Evolutionary conservation across 148 eudicot species (phyloP), one percentile per base, ranked within the genome.

Genomic region (Rhododendron williamsianum): DNA sequence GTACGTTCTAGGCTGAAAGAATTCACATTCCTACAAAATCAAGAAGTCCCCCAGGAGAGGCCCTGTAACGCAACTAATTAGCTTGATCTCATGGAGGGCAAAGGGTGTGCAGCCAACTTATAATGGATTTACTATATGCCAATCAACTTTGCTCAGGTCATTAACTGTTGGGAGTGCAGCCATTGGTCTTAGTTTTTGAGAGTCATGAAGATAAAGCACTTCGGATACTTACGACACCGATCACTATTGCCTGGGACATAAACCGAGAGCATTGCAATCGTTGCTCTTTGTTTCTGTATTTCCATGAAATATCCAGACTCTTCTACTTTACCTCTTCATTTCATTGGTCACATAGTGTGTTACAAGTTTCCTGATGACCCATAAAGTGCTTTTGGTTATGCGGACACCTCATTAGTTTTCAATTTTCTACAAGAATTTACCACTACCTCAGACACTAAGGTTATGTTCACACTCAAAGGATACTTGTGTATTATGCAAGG

Each of bases 311-410:
- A 38, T 46, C 10, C 85, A 73, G 25, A 8, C 36, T 35, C 52
- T 33, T 67, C 38, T 52, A 83, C 85, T 36, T 30, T 25, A 30
- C 18, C 45, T 72, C 41, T 69, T 72, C 67, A 73, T 43, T 82
- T 83, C 79, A 83, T 83, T 30, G 43, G 52, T 83, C 77, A 45
- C 80, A 25, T 69, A 72, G n/a, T 73, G 4, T 38, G 52, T 23
- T 27, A 67, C 43, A 72, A 25, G 30, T 16, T 38, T 71, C 71
- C 21, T 54, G 16, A 81, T 54, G 83, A 36, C 38, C 25, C 69
- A 81, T 9, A 81, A 81, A 54, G 21, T 9, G 41, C 41, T 81
- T 54, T 81, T 19, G 30, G 27, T 81, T 81, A 56, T 35, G 1
- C 45, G 1, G 25, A 52, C 3, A 9, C 82, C 67, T 52, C 41